Evolutionary conservation across 2,329 filamentous ascomycete species (phyloP).

Genomic region (Canariomyces notabilis): DNA sequence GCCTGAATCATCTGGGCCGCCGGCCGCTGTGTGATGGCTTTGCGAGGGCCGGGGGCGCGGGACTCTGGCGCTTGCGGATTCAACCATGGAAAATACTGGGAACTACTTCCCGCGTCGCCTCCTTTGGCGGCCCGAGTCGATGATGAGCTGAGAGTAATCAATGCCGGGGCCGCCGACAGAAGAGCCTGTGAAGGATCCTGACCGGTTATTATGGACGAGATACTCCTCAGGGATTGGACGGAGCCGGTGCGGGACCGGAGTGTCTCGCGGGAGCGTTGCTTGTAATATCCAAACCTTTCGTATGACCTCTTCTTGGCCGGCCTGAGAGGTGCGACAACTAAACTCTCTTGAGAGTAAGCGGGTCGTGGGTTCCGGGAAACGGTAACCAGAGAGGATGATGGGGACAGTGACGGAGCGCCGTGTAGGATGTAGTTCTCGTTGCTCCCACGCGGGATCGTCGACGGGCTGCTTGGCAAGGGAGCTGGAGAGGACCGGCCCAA

Average conservation of each 20-base stretch:
- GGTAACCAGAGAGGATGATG: constrained; percentile 35
- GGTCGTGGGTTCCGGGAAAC: constrained; percentile 32
- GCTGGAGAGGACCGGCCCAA: constrained; percentile 50
- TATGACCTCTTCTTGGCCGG: constrained; percentile 43
- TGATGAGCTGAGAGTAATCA: constrained; percentile 34
- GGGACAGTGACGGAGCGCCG: constrained; percentile 38
- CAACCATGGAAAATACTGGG: constrained; percentile 26
- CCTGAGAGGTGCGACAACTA: constrained; percentile 52
- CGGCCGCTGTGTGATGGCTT: constrained; percentile 22
- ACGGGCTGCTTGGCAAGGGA: constrained; percentile 36
- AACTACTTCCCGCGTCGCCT: constrained; percentile 11
- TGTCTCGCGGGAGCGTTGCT: constrained; percentile 48
- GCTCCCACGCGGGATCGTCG: constrained; percentile 31
- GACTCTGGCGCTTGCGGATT: constrained; percentile 21
- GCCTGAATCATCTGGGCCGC: constrained; percentile 43
- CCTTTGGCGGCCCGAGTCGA: constrained; percentile 21
- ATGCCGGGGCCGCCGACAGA: constrained; percentile 34
- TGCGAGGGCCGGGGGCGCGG: constrained; percentile 23
- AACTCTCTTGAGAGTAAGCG: constrained; percentile 57
- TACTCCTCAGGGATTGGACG: constrained; percentile 47
- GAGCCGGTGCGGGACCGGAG: constrained; percentile 41
- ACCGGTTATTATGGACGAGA: constrained; percentile 47
- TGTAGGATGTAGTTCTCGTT: constrained; percentile 52
- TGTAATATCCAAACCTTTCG: constrained; percentile 46
- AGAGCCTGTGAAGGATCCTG: constrained; percentile 42